Percentiles rank a stretch among this genome's conserved stretches.
These are phyloP conservation scores for Aurifilum marmelostoma DNA, from an alignment of 2,329 filamentous ascomycete species.

Conservation along the genomic window DNA sequence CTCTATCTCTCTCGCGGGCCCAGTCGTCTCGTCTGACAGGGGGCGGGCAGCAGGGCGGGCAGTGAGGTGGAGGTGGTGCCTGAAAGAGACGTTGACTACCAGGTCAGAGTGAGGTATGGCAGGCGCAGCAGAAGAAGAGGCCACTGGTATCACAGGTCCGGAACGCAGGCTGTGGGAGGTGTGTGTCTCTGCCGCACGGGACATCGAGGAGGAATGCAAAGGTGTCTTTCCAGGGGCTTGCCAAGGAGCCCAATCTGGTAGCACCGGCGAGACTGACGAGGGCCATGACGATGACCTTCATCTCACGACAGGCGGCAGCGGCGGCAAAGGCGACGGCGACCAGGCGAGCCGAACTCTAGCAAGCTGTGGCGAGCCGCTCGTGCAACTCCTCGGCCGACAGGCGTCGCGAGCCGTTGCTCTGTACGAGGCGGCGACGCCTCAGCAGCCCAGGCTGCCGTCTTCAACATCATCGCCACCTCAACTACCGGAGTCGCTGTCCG, in stretches of 20 bases:
- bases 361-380: slow-evolving; percentile 32
- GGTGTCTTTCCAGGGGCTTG: not conserved
- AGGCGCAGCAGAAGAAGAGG: not conserved
- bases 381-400: slow-evolving; percentile 32
- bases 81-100: not conserved
- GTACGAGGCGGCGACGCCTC: slow-evolving; percentile 14
- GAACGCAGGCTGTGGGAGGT: slow-evolving; percentile 9
- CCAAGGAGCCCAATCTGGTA: not conserved
- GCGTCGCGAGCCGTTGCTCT: slow-evolving; percentile 27
- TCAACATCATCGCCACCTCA: not conserved
- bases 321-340: not conserved
- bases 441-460: not conserved
- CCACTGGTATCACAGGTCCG: not conserved
- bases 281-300: not conserved
- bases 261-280: not conserved
- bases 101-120: not conserved
- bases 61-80: not conserved
- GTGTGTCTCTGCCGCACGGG: slow-evolving; percentile 24
- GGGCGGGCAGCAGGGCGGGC: not conserved
- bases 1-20: not conserved
- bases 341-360: slow-evolving; percentile 9
- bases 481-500: slow-evolving; percentile 9
- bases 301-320: not conserved
- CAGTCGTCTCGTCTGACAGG: not conserved
- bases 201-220: slow-evolving; percentile 21